phyloP scores from a whole-genome alignment of 2,329 filamentous ascomycete species.

The Trichoderma afroharzianum region DNA sequence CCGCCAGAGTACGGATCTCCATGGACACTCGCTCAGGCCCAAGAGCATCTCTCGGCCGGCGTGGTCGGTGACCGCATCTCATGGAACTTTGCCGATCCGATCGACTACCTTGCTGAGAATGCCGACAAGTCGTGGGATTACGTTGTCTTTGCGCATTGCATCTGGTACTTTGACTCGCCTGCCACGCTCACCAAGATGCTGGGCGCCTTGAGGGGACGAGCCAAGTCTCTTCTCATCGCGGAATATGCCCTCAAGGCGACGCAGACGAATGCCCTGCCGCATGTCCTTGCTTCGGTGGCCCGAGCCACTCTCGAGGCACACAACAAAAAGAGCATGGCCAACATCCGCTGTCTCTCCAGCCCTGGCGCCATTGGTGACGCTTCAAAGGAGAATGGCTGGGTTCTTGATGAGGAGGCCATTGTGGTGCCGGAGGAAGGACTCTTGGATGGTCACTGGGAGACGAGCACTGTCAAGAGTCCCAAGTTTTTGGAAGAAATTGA shows the following conservation, averaged over 20 bases:
- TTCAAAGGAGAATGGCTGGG: constrained; percentile 36
- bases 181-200: constrained; percentile 26
- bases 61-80: constrained; percentile 40
- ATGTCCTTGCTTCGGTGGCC: constrained; percentile 50
- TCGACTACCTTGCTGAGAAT: constrained; percentile 33
- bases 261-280: constrained; percentile 38
- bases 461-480: constrained; percentile 29
- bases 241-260: constrained; percentile 35
- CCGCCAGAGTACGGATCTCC: constrained; percentile 47
- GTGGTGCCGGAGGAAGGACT: constrained; percentile 38
- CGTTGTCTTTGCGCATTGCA: constrained; percentile 47
- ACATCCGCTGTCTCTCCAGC: constrained; percentile 45
- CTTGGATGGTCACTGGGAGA: constrained; percentile 47
- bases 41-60: constrained; percentile 39
- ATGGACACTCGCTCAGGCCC: constrained; percentile 47
- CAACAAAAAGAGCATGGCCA: constrained; percentile 36
- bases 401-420: constrained; percentile 32
- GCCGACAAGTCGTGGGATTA: constrained; percentile 37
- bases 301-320: constrained; percentile 42
- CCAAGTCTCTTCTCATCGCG: constrained; percentile 23
- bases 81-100: constrained; percentile 39
- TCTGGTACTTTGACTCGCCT: constrained; percentile 51
- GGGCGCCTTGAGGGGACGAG: constrained; percentile 22
- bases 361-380: constrained; percentile 39
- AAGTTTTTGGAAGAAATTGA: constrained; percentile 34